Evolutionary conservation across 2,329 filamentous ascomycete genomes (phyloP), one percentile per base, ranked within the genome.

Genomic region (Pyrenophora teres): DNA sequence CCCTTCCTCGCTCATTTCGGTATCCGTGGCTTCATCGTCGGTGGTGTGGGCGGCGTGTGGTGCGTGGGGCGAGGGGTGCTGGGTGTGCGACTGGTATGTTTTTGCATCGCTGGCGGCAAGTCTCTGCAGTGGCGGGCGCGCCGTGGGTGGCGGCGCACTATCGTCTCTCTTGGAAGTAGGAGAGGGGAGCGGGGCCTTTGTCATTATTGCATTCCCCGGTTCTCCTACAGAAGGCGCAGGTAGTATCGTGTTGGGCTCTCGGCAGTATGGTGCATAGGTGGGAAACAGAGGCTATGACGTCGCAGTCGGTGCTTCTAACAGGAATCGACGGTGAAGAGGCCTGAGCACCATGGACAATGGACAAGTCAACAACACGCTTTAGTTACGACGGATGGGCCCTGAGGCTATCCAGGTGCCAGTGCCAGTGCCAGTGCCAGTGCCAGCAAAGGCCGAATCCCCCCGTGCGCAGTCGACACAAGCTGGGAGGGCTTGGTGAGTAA

Each of bases 171-270:
- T 57, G 31, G 56, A 54, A 40, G 48, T 57, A 46, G 64, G 64
- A 52, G 67, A 67, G 38, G 58, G 56, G 43, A 63, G 51, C 42
- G 65, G 63, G 45, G 53, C 50, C 59, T 58, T 57, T 45, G 61
- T 64, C 67, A 70, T 70, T 54, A 53, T 68, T 50, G 63, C 65
- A 67, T 63, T 60, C 60, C 65, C 62, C 59, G 2, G 50, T 46
- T 59, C 57, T 59, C 53, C 53, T 56, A 44, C 37, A 13, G 32
- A 21, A 37, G 27, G 52, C 40, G 43, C 39, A 47, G 51, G 59
- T 54, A 56, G 51, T 47, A 42, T 50, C 60, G 53, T 33, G 27
- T 55, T 53, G 40, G 18, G 46, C 40, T 41, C 50, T 31, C 39
- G 46, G 46, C 15, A 27, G 12, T 32, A 36, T 25, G 46, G 50